Conservation (phyloP, 495 filamentous ascomycete genomes). For the Diplogelasinospora grovesii region DNA sequence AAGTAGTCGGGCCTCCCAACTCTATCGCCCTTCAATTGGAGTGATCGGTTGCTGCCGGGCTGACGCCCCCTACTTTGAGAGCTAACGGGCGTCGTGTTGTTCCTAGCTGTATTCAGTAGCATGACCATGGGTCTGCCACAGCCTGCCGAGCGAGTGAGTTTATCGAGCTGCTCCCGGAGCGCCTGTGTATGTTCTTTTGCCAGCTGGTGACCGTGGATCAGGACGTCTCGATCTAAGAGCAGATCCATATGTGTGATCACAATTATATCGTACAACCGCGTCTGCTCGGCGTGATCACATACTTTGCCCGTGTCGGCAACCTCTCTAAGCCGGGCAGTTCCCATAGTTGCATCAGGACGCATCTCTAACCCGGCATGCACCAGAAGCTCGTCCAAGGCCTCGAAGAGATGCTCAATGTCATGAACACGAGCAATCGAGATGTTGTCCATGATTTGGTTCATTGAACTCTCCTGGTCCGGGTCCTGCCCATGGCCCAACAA, state of each 20-base stretch:
- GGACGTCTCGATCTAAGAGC: too few species aligned
- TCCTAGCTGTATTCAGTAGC: constrained; percentile 36
- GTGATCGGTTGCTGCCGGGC: too few species aligned
- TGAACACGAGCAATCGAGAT: constrained; percentile 53
- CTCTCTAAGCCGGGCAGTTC: not conserved
- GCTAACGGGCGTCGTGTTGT: too few species aligned
- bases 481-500: constrained; percentile 8
- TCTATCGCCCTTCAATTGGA: too few species aligned
- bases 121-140: constrained; percentile 28
- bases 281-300: not conserved
- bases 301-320: not conserved
- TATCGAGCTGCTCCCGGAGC: constrained; percentile 27
- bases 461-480: too few species aligned
- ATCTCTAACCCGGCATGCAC: constrained; percentile 2
- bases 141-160: constrained; percentile 18
- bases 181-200: constrained; percentile 27
- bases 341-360: not conserved
- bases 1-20: too few species aligned
- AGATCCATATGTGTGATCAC: constrained; percentile 35
- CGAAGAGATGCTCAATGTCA: constrained; percentile 51
- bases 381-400: constrained; percentile 47
- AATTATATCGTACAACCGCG: constrained; percentile 27
- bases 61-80: too few species aligned
- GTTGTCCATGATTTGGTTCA: constrained; percentile 39
- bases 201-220: too few species aligned